Conservation (phyloP, 345 rosid genomes). For the Rubroshorea leprosula region DNA sequence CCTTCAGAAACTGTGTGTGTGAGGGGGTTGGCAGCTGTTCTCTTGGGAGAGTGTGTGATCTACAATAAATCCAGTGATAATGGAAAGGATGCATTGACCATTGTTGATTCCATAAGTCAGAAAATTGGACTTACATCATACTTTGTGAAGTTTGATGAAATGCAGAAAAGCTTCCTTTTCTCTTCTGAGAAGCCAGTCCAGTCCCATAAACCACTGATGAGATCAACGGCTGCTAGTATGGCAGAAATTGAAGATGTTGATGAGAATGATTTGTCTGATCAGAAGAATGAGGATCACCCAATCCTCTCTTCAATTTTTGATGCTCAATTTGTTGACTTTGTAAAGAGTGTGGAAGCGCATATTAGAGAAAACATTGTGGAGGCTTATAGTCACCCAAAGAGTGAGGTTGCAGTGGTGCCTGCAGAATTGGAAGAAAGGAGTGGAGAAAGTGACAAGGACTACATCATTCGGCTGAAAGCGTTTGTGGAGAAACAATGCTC, state of each 20-base stretch:
- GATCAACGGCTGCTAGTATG: conserved; percentile 83
- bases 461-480: conserved; percentile 48
- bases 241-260: conserved; percentile 69
- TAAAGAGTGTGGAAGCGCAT: conserved; percentile 42
- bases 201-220: conserved; percentile 52
- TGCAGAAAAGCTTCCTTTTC: conserved; percentile 75
- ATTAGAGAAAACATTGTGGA: conserved; percentile 54
- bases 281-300: conserved; percentile 62
- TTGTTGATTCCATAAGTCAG: conserved; percentile 85
- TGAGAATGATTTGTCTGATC: conserved; percentile 40
- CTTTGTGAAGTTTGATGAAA: conserved; percentile 79
- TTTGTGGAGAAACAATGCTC: conserved; percentile 67
- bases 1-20: conserved; percentile 59
- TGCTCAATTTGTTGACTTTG: conserved; percentile 37
- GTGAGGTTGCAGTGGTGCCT: conserved; percentile 64
- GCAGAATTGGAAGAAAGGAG: conserved; percentile 59
- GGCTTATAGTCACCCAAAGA: conserved; percentile 57
- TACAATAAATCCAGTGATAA: conserved; percentile 63
- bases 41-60: conserved; percentile 80
- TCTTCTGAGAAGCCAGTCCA: conserved; percentile 45
- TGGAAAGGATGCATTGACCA: conserved; percentile 69
- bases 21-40: conserved; percentile 77
- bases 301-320: conserved; percentile 55
- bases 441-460: conserved; percentile 59
- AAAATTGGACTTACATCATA: conserved; percentile 80